Evolutionary conservation across 768 basidiomycete genomes (phyloP), one percentile per base, ranked within the genome.

Genomic region (Suillus tomentosus): DNA sequence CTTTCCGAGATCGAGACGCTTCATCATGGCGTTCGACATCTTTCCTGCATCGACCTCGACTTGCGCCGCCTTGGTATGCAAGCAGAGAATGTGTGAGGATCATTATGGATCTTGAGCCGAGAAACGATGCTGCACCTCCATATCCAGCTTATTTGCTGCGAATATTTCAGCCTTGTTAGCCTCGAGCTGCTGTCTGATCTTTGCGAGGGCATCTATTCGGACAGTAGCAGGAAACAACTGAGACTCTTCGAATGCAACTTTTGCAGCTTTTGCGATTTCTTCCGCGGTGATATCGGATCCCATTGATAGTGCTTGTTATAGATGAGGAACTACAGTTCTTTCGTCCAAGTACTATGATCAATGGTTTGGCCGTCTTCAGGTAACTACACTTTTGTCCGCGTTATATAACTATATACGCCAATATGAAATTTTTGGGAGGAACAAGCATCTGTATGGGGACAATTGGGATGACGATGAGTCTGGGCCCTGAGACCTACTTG

Each of bases 1-100:
- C 63, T 81, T 85, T 71, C 78, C 79, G 62, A 94, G 84, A 73
- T 97, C 94, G 31, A 99, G 81, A 22, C 97, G 87, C 55, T 90
- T 92, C n/a, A 96, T 78, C 60, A 99, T 78, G 7, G 96, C 86
- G 3, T 81, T 80, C 0, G 95, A 91, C 82, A 99, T 93, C 15
- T 86, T 87, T 0, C 95, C 96, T 0, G 90, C 85, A 45, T 87
- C 86, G 3, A 95, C 94, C 64, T 95, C 91, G 11, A 73, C 76
- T 73, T 86, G 82, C 3, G 95, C 95, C 54, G 90, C 89, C 88
- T 95, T 72, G 6, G 60, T 55, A 67, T 51, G 15, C 51, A 34
- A 61, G 22, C n/a, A 62, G 45, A 56, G 55, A 60, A 47, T 36
- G 11, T 36, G 27, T 27, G n/a, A 37, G 53, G 55, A 11, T 34